Conservation (phyloP, 2,329 filamentous ascomycete species). For the Lanzia echinophila region DNA sequence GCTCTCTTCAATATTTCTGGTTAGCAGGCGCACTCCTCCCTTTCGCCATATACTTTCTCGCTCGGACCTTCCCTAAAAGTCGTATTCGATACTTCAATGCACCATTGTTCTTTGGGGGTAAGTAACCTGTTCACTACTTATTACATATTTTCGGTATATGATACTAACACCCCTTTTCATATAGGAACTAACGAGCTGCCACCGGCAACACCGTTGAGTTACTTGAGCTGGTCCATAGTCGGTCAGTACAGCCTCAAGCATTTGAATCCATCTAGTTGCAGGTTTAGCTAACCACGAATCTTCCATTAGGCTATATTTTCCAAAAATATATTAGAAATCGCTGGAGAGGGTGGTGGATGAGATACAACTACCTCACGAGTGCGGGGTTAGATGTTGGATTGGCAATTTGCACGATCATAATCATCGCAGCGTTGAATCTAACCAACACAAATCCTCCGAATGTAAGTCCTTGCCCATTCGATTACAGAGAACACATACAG, state of each 20-base stretch:
- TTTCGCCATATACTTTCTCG: slow-evolving; percentile 46
- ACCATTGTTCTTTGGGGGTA: slow-evolving; percentile 10
- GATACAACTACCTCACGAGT: slow-evolving; percentile 71
- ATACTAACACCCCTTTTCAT: no score
- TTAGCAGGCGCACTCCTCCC: slow-evolving; percentile 58
- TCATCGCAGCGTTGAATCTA: slow-evolving; percentile 62
- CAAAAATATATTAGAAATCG: slow-evolving; percentile 60
- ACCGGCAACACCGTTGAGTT: slow-evolving; percentile 64
- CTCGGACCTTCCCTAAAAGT: slow-evolving; percentile 54
- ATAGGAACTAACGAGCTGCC: slow-evolving; percentile 33
- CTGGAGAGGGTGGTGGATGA: slow-evolving; percentile 67
- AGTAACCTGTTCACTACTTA: no score
- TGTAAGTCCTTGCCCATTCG: background rate
- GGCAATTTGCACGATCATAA: slow-evolving; percentile 59
- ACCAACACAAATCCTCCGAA: slow-evolving; percentile 51
- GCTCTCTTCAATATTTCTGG: slow-evolving; percentile 63
- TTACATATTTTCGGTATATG: no score
- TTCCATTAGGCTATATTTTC: no score
- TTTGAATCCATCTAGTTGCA: no score
- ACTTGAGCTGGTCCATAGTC: slow-evolving; percentile 60
- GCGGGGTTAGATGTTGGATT: slow-evolving; percentile 65
- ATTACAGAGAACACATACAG: background rate
- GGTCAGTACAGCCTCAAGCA: no score
- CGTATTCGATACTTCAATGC: slow-evolving; percentile 40
- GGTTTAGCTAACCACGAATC: no score